Conservation (phyloP, 495 filamentous ascomycete species). For the Cercophora scortea region DNA sequence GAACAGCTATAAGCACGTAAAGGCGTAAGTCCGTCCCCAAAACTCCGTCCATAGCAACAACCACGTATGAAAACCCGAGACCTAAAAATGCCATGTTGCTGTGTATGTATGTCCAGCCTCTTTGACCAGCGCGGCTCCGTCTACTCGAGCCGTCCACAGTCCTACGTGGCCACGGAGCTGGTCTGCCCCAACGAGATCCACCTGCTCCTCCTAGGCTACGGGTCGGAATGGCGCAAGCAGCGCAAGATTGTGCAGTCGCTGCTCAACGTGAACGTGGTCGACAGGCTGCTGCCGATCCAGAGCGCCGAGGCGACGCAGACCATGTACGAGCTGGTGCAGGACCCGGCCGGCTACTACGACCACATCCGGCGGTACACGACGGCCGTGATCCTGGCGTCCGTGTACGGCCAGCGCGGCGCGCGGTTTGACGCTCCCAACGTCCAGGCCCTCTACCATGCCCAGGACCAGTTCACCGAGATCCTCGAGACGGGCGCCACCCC, state of each 20-base stretch:
- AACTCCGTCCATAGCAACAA: background rate
- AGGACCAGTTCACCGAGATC: background rate
- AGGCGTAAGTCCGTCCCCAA: background rate
- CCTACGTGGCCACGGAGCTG: background rate
- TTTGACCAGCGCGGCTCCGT: background rate
- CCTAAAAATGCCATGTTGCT: background rate
- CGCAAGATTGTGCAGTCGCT: background rate
- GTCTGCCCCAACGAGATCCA: slow-evolving; percentile 1
- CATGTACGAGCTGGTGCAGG: background rate
- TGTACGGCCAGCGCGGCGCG: background rate
- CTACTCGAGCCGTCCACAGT: background rate
- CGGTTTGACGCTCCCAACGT: background rate
- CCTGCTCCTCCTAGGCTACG: background rate
- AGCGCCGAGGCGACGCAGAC: background rate
- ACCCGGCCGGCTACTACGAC: background rate
- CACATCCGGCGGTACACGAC: background rate
- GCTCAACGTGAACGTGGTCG: background rate
- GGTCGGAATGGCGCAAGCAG: background rate
- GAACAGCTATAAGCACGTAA: background rate
- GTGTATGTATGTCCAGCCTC: background rate
- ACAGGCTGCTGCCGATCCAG: background rate
- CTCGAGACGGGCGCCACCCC: background rate
- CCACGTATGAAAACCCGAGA: background rate
- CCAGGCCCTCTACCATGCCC: background rate
- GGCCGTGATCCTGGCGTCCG: background rate